phyloP scores from a whole-genome alignment of 805 yeast species.

The Kurtzmaniella fragi region DNA sequence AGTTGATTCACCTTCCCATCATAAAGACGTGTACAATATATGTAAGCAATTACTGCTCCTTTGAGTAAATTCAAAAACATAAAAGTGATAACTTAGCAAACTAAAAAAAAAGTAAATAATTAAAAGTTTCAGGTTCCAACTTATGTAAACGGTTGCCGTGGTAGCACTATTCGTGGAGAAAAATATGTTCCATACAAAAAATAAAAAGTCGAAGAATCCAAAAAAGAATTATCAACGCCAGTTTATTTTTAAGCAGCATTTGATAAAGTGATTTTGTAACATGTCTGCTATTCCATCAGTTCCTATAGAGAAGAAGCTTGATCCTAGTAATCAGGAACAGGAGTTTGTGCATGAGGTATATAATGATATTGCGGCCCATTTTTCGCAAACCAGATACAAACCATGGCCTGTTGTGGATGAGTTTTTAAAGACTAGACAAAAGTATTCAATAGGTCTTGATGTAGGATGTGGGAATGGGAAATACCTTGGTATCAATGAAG shows the following conservation, averaged over 20 bases:
- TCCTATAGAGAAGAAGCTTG: slow-evolving; percentile 21
- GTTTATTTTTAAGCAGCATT: too few species aligned
- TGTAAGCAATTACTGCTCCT: too few species aligned
- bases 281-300: slow-evolving; percentile 29
- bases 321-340: slow-evolving; percentile 61
- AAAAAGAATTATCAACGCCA: too few species aligned
- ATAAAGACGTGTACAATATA: background rate
- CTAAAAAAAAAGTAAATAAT: background rate
- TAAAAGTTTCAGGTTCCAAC: too few species aligned
- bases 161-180: too few species aligned
- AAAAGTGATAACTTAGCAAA: background rate
- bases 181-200: background rate
- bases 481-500: slow-evolving; percentile 66
- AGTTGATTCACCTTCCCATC: background rate
- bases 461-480: slow-evolving; percentile 98
- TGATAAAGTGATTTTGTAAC: background rate
- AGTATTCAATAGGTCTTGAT: slow-evolving; percentile 75
- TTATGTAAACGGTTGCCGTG: too few species aligned
- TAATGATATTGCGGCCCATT: slow-evolving; percentile 87
- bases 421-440: slow-evolving; percentile 46
- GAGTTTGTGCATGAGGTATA: slow-evolving; percentile 87
- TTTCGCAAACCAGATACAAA: slow-evolving; percentile 89
- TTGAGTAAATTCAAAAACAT: background rate
- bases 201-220: background rate
- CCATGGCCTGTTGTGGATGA: slow-evolving; percentile 95